phyloP scores from a whole-genome alignment of 2,329 filamentous ascomycete genomes.

The Cordyceps pruinosa region DNA sequence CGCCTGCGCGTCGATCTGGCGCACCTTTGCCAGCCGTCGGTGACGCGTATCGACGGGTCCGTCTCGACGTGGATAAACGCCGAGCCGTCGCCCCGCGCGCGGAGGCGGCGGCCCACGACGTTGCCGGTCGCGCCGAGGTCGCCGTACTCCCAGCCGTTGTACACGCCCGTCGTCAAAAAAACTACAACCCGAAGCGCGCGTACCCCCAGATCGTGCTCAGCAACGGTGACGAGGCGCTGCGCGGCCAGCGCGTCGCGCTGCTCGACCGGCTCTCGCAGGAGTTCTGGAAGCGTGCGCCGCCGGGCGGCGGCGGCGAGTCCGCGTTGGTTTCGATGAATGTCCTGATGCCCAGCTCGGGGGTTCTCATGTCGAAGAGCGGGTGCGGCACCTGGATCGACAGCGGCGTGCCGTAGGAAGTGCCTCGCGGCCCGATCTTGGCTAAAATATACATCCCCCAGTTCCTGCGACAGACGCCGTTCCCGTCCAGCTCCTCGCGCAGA shows the following conservation, averaged over 20 bases:
- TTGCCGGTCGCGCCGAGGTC: conserved; percentile 5
- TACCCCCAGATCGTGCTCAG: conserved; percentile 2
- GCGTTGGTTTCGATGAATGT: conserved; percentile 7
- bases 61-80: conserved; percentile 6
- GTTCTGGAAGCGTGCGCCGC: too few species aligned
- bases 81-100: not conserved
- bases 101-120: not conserved
- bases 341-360: not conserved
- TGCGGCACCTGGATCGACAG: conserved; percentile 5
- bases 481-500: not conserved
- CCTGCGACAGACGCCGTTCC: not conserved
- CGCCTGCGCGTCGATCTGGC: not conserved
- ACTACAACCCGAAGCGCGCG: too few species aligned
- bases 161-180: conserved; percentile 9
- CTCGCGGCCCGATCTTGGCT: not conserved
- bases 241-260: too few species aligned
- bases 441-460: conserved; percentile 11
- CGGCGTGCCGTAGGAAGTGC: conserved; percentile 5
- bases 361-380: conserved; percentile 7
- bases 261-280: too few species aligned
- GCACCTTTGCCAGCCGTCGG: not conserved
- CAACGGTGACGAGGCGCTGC: too few species aligned
- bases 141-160: conserved; percentile 4
- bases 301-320: too few species aligned
- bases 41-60: conserved; percentile 4